These are phyloP conservation scores for Xylaria multiplex DNA, from an alignment of 2,329 filamentous ascomycete species.

Conservation along the genomic window DNA sequence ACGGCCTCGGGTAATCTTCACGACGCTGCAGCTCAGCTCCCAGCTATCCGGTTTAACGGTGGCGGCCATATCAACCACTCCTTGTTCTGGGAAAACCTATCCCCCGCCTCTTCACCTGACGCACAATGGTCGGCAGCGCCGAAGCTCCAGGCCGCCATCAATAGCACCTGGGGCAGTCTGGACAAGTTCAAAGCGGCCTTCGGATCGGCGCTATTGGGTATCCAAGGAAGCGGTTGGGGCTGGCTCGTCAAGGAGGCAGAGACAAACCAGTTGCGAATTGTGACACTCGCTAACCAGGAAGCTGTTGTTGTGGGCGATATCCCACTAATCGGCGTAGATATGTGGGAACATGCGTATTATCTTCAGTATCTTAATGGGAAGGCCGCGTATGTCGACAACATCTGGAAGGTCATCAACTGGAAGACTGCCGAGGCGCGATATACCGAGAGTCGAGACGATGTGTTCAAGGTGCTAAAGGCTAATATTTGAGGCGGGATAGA, in stretches of 20 bases:
- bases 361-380: conserved; percentile 83
- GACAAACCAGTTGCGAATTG: conserved; percentile 72
- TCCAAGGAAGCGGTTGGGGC: conserved; percentile 89
- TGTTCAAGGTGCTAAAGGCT: conserved; percentile 46
- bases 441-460: conserved; percentile 46
- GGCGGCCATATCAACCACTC: conserved; percentile 94
- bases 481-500: conserved; percentile 37
- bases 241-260: conserved; percentile 78
- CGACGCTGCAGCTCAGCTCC: conserved; percentile 72
- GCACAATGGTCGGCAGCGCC: conserved; percentile 67
- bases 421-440: conserved; percentile 73
- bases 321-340: conserved; percentile 83
- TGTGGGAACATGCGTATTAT: conserved; percentile 96
- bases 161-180: conserved; percentile 73
- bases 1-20: conserved; percentile 63
- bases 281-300: conserved; percentile 89
- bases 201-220: conserved; percentile 69
- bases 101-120: conserved; percentile 67
- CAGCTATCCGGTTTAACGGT: conserved; percentile 84
- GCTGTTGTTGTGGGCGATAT: conserved; percentile 70
- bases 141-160: conserved; percentile 69
- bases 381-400: conserved; percentile 77
- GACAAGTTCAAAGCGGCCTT: conserved; percentile 74
- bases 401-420: conserved; percentile 85
- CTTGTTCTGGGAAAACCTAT: conserved; percentile 89